These are phyloP conservation scores for Physaria fendleri DNA, from an alignment of 345 rosid genomes.

Conservation along the genomic window DNA sequence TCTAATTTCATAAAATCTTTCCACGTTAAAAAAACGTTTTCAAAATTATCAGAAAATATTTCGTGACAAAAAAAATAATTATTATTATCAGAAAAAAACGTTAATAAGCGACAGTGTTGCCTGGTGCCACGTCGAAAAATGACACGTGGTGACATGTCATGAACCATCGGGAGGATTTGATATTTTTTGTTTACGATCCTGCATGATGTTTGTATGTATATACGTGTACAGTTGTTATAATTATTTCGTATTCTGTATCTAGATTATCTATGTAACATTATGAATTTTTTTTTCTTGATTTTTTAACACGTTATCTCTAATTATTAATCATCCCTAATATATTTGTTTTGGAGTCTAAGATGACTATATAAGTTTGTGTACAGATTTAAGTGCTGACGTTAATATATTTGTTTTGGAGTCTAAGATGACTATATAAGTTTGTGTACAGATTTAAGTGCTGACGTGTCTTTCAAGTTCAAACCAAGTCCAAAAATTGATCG, in stretches of 20 bases:
- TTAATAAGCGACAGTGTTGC: too few relatives aligned
- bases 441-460: not conserved
- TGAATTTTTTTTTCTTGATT: not conserved
- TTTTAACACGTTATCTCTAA: not conserved
- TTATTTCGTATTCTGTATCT: not conserved
- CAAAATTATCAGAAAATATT: too few relatives aligned
- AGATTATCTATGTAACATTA: too few relatives aligned
- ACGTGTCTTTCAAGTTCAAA: too few relatives aligned
- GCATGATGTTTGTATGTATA: not conserved
- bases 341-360: not conserved
- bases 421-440: not conserved
- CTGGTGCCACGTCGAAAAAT: too few relatives aligned
- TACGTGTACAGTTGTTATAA: not conserved
- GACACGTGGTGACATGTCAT: slow-evolving; percentile 11
- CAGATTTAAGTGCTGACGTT: not conserved
- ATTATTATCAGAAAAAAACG: too few relatives aligned
- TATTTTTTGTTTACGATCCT: not conserved
- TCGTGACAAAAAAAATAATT: too few relatives aligned
- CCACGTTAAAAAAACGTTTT: too few relatives aligned
- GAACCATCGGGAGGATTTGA: not conserved
- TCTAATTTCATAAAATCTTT: too few relatives aligned
- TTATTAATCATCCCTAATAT: too few relatives aligned
- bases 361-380: not conserved
- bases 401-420: not conserved
- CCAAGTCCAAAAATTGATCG: too few relatives aligned